Evolutionary conservation across 306 rosid genomes (phyloP).

Genomic region (Ceratonia siliqua): DNA sequence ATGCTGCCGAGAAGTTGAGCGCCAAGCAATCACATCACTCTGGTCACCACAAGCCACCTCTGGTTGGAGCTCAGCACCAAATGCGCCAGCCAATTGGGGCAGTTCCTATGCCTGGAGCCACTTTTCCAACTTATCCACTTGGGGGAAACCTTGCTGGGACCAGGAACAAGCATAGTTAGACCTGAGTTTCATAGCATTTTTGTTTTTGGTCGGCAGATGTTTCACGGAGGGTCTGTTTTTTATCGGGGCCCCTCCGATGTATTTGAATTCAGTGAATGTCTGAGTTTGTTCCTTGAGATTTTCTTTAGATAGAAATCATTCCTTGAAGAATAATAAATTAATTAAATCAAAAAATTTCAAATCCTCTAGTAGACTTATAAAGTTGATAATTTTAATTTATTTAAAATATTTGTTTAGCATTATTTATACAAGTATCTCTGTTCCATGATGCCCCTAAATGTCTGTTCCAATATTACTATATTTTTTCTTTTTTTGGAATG

Average conservation of each 20-base stretch:
- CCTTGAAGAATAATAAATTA: too few relatives aligned
- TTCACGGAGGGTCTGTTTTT: neutral
- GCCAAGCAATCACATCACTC: conserved; percentile 26
- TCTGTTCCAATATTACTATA: too few relatives aligned
- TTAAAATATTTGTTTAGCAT: too few relatives aligned
- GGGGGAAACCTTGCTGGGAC: conserved; percentile 32
- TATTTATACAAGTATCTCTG: too few relatives aligned
- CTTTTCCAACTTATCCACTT: conserved; percentile 32
- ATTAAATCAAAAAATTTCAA: too few relatives aligned
- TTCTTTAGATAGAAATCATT: too few relatives aligned
- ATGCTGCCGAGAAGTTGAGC: conserved; percentile 47
- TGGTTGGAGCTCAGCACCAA: conserved; percentile 21
- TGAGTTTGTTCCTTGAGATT: too few relatives aligned
- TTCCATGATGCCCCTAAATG: too few relatives aligned
- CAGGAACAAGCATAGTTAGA: neutral
- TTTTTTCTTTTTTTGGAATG: too few relatives aligned
- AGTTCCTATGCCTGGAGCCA: conserved; percentile 26
- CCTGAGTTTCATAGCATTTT: neutral
- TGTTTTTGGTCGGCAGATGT: neutral
- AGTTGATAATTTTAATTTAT: too few relatives aligned
- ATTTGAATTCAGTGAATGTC: too few relatives aligned
- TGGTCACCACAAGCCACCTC: neutral
- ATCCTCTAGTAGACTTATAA: too few relatives aligned
- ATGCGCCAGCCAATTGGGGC: conserved; percentile 32
- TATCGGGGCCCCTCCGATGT: neutral